These are phyloP conservation scores for Meredithiella fracta DNA, from an alignment of 2,329 filamentous ascomycete genomes.

Conservation along the genomic window DNA sequence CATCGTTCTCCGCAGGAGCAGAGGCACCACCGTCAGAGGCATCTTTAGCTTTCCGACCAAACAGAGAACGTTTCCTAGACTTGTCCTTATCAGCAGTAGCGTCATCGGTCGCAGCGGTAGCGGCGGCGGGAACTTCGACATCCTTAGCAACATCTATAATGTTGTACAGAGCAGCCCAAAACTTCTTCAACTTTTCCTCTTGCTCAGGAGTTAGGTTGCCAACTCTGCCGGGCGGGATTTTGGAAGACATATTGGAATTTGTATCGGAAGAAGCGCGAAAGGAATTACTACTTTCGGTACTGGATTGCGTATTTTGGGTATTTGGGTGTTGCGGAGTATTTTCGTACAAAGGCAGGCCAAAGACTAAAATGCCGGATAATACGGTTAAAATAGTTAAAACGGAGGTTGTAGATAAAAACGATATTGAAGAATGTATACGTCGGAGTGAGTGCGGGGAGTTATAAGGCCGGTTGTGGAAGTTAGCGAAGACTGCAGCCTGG, in stretches of 20 bases:
- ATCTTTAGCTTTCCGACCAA: slow-evolving; percentile 45
- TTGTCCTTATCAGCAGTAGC: slow-evolving; percentile 43
- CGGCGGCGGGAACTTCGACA: background rate
- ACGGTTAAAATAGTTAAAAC: background rate
- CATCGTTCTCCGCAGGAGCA: slow-evolving; percentile 42
- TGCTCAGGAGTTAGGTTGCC: slow-evolving; percentile 82
- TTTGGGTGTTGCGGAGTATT: no score
- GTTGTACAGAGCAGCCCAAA: slow-evolving; percentile 65
- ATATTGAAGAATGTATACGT: slow-evolving; percentile 11
- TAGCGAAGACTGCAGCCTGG: background rate
- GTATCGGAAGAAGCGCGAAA: background rate
- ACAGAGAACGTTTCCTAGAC: slow-evolving; percentile 57
- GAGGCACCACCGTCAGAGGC: slow-evolving; percentile 26
- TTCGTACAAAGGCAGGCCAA: background rate
- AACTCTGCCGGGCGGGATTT: slow-evolving; percentile 49
- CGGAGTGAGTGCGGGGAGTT: background rate
- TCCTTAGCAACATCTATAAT: slow-evolving; percentile 47
- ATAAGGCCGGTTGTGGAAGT: background rate
- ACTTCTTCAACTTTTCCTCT: slow-evolving; percentile 70
- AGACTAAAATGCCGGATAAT: background rate
- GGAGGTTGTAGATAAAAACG: background rate
- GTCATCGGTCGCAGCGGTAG: slow-evolving; percentile 18
- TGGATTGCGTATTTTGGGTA: background rate
- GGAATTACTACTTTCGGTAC: background rate
- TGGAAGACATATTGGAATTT: slow-evolving; percentile 16